phyloP scores from a whole-genome alignment of 148 eudicot species.

The Rhododendron mucronatum region DNA sequence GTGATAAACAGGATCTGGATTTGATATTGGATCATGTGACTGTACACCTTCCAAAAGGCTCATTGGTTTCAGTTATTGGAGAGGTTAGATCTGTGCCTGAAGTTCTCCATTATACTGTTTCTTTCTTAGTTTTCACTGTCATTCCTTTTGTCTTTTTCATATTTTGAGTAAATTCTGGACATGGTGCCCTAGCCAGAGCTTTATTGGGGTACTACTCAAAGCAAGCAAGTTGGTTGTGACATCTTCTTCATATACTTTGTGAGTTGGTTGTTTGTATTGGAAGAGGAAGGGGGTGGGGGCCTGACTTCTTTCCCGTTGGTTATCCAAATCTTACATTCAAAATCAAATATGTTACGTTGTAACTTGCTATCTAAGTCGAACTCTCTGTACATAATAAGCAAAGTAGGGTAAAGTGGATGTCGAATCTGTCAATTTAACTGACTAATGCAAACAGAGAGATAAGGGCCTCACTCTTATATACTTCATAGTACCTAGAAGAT shows the following conservation, averaged over 20 bases:
- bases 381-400: background rate
- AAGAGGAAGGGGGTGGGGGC: background rate
- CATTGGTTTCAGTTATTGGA: constrained; percentile 72
- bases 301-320: background rate
- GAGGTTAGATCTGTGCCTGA: constrained; percentile 46
- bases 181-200: background rate
- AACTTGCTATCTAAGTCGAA: background rate
- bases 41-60: constrained; percentile 68
- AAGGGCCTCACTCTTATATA: too few relatives aligned
- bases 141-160: background rate
- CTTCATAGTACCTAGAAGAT: too few relatives aligned
- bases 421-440: background rate
- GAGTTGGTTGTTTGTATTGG: background rate
- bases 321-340: too few relatives aligned
- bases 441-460: background rate
- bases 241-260: background rate
- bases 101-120: background rate
- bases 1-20: constrained; percentile 31
- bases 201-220: background rate
- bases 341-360: too few relatives aligned
- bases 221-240: background rate
- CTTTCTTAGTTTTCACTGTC: background rate
- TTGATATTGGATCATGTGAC: constrained; percentile 51
- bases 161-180: background rate
- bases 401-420: background rate